Base-by-base conservation (phyloP, 2,329 filamentous ascomycete genomes). In the Ceratocystis colombiana region DNA sequence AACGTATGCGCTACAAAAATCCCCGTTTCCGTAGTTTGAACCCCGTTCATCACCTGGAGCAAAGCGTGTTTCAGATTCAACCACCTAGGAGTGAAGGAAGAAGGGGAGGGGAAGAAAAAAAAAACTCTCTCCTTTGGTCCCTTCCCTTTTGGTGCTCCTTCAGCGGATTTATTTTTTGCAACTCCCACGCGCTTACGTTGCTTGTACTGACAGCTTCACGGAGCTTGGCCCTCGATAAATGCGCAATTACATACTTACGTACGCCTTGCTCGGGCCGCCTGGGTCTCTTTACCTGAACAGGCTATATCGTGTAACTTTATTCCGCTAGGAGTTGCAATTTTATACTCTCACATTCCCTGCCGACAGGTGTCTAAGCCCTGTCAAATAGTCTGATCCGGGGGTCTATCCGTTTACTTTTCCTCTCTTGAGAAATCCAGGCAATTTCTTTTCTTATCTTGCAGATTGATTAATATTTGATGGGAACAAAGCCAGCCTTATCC, bases 321-420 rank as follows among this genome's bases (percentile, higher is more conserved):
- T 28, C n/a, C n/a, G 33, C 37, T 62, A 2, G 30, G 15, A 62
- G 22, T 10, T 62, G 59, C 44, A 20, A 41, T 50, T 50, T n/a
- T 22, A 22, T 28, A 12, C 25, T 45, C 44, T 28, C 10, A 22
- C 15, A n/a, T 22, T 37, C 59, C 41, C 17, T 41, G 41, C 33
- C n/a, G 59, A 62, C 59, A 62, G 59, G 20, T 45, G 41, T 41
- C 59, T 28, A 37, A 20, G 59, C 65, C 48, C 65, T 65, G 68
- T 65, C 64, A 59, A 68, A 68, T 53, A 50, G n/a, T 48, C 22
- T 7, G n/a, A 15, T 22, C 6, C 12, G 46, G n/a, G 30, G n/a
- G 46, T 50, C 46, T 50, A 22, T 50, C 22, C 20, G 44, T 46
- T 46, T n/a, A 15, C 6, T n/a, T 46, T 46, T 46, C n/a, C 44